Evolutionary conservation across 768 basidiomycete genomes (phyloP).

Genomic region (Podaxis pistillaris): DNA sequence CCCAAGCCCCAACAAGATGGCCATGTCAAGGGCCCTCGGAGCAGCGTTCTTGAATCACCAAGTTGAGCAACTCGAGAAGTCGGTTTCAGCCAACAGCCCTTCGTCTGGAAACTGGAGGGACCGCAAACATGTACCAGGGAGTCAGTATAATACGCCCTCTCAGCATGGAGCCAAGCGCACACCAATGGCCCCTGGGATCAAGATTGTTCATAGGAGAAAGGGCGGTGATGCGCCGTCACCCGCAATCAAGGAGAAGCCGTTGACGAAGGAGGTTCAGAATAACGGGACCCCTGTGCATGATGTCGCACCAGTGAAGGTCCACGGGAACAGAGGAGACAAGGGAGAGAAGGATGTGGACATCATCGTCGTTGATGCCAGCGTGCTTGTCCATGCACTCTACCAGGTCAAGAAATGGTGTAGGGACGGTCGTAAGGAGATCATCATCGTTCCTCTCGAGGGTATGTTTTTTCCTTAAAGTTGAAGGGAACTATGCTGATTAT

Average conservation of each 20-base stretch:
- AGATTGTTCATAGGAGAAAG: conserved; percentile 31
- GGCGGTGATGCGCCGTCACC: conserved; percentile 22
- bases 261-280: conserved; percentile 14
- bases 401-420: conserved; percentile 83
- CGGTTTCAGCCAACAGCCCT: conserved; percentile 49
- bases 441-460: conserved; percentile 92
- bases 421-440: conserved; percentile 70
- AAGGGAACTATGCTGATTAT: neutral
- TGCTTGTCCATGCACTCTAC: conserved; percentile 73
- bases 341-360: conserved; percentile 60
- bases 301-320: neutral
- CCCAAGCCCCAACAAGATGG: conserved; percentile 53
- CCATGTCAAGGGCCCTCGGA: conserved; percentile 85
- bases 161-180: conserved; percentile 28
- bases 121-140: conserved; percentile 25
- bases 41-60: conserved; percentile 87
- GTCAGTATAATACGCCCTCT: conserved; percentile 18
- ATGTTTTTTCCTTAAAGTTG: conserved; percentile 21
- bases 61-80: conserved; percentile 84
- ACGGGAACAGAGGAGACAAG: conserved; percentile 23
- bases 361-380: conserved; percentile 78
- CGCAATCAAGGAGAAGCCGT: conserved; percentile 17
- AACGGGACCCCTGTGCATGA: neutral
- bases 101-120: conserved; percentile 65
- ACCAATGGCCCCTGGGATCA: conserved; percentile 29